Conservation (phyloP, 2,329 filamentous ascomycete genomes). For the Emmonsia crescens region DNA sequence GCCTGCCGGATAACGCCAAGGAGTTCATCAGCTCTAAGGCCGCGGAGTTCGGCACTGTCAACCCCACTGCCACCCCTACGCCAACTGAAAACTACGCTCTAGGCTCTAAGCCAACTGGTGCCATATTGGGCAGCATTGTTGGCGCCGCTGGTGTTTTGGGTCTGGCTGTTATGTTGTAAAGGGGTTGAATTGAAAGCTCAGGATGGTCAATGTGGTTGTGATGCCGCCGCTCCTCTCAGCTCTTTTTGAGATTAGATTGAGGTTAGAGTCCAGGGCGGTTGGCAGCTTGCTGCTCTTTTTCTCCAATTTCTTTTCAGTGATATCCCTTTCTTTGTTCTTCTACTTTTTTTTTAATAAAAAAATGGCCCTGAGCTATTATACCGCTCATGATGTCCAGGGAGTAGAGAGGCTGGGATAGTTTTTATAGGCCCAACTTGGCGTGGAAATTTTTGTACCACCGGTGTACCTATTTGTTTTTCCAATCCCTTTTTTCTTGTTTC, state of each 20-base stretch:
- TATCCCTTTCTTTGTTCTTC: not conserved
- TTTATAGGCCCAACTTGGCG: not conserved
- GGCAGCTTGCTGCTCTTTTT: not conserved
- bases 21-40: conserved; percentile 6
- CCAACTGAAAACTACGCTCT: not conserved
- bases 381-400: not conserved
- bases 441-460: not conserved
- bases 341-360: not conserved
- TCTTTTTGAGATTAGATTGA: not conserved
- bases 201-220: not conserved
- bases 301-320: not conserved
- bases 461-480: not conserved
- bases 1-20: conserved; percentile 10
- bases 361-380: not conserved
- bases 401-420: not conserved
- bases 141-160: conserved; percentile 15
- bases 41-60: not conserved
- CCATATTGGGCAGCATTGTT: conserved; percentile 10
- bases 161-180: conserved; percentile 13
- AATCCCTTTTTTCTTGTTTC: not conserved
- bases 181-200: not conserved
- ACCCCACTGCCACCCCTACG: not conserved
- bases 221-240: not conserved
- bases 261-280: not conserved
- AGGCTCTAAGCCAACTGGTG: conserved; percentile 4